These are phyloP conservation scores for Fragaria nilgerrensis DNA, from an alignment of 306 rosid genomes.

Conservation along the genomic window DNA sequence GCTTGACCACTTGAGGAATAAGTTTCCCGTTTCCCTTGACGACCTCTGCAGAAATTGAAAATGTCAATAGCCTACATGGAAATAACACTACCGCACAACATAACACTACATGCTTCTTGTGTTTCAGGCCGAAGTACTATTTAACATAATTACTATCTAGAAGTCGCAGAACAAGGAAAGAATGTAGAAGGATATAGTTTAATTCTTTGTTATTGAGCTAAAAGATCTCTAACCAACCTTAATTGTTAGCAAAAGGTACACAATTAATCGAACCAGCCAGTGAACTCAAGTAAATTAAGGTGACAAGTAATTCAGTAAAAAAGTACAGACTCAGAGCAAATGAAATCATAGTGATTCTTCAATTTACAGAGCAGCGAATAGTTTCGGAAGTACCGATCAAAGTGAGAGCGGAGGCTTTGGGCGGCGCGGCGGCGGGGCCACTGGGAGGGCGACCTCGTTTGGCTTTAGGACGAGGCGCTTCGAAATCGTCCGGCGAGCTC, in stretches of 20 bases:
- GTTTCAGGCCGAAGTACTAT: neutral
- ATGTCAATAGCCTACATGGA: neutral
- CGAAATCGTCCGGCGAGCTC: constrained; percentile 73
- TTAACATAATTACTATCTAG: neutral
- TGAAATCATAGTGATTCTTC: neutral
- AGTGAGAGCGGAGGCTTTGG: constrained; percentile 37
- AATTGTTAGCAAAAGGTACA: neutral
- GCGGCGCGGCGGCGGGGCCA: constrained; percentile 42
- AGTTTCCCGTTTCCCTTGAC: constrained; percentile 72
- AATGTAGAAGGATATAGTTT: too few relatives aligned
- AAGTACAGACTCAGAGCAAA: neutral
- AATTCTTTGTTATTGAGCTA: neutral
- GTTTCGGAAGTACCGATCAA: constrained; percentile 52
- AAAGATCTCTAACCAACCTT: neutral
- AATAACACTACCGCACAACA: neutral
- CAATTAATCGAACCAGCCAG: neutral
- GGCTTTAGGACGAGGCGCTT: constrained; percentile 47
- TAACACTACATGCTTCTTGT: neutral
- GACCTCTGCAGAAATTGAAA: constrained; percentile 57
- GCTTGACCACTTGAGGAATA: constrained; percentile 70
- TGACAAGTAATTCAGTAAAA: constrained; percentile 1
- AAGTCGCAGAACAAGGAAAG: neutral
- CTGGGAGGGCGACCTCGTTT: constrained; percentile 63
- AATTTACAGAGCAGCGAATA: neutral
- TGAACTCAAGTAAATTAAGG: neutral